Percentiles rank a stretch among this genome's conserved stretches.
Conservation (phyloP, 2,329 filamentous ascomycete species). For the Fusarium pseudograminearum region DNA sequence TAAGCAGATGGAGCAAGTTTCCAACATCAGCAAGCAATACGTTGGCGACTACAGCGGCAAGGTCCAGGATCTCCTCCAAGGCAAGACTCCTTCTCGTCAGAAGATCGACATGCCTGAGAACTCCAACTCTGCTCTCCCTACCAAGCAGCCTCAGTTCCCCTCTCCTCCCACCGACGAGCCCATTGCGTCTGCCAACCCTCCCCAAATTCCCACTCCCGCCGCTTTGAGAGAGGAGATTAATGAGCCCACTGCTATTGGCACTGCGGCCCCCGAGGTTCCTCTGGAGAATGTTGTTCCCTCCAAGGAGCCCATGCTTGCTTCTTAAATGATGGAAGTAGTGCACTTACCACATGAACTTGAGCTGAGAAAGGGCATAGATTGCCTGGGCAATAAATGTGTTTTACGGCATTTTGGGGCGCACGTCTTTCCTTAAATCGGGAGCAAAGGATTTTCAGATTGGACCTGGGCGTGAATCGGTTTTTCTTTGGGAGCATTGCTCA, state of each 20-base stretch:
- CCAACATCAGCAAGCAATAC: constrained; percentile 74
- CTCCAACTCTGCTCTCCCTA: constrained; percentile 25
- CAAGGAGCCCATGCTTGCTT: constrained; percentile 48
- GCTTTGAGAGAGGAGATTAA: constrained; percentile 43
- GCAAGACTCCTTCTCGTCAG: constrained; percentile 59
- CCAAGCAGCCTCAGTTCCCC: constrained; percentile 54
- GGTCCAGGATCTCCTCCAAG: constrained; percentile 72
- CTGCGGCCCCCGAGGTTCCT: constrained; percentile 47
- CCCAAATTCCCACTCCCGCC: constrained; percentile 42
- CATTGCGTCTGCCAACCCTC: constrained; percentile 34
- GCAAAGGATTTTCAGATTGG: constrained; percentile 46
- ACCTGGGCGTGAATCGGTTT: constrained; percentile 45
- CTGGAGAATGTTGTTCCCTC: constrained; percentile 36
- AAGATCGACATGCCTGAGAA: constrained; percentile 53
- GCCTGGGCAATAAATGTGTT: constrained; percentile 45
- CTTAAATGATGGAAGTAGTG: constrained; percentile 46
- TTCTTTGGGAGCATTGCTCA: constrained; percentile 45
- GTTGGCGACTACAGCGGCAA: constrained; percentile 76
- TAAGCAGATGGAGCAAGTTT: constrained; percentile 73
- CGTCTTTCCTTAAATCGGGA: constrained; percentile 43
- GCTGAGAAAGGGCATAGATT: constrained; percentile 46
- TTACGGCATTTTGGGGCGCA: constrained; percentile 49
- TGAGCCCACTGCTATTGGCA: constrained; percentile 43
- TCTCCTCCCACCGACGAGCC: constrained; percentile 55
- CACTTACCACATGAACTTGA: constrained; percentile 47